Conservation (phyloP, 768 basidiomycete genomes). For the Amanita thiersii region DNA sequence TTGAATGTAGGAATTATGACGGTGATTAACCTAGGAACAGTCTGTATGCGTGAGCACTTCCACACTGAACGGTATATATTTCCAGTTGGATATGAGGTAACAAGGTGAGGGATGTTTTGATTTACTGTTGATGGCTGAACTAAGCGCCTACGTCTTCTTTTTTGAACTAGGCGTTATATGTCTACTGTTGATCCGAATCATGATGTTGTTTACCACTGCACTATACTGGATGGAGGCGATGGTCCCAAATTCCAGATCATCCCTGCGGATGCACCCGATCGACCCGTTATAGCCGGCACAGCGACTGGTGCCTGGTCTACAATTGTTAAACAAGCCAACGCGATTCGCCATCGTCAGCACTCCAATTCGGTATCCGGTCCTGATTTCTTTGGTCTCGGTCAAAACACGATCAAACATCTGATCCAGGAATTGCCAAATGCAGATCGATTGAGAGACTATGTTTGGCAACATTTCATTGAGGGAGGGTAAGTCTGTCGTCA, state of each 20-base stretch:
- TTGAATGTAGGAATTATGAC: constrained; percentile 86
- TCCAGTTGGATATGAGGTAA: constrained; percentile 80
- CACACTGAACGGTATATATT: constrained; percentile 87
- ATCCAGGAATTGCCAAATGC: constrained; percentile 81
- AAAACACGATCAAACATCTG: constrained; percentile 84
- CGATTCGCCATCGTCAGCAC: constrained; percentile 72
- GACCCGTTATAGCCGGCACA: constrained; percentile 75
- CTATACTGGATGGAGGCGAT: constrained; percentile 78
- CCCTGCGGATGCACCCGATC: constrained; percentile 61
- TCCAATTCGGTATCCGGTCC: constrained; percentile 85
- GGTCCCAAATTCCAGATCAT: constrained; percentile 83
- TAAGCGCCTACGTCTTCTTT: constrained; percentile 8
- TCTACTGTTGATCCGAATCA: constrained; percentile 61
- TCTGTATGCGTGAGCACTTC: constrained; percentile 79
- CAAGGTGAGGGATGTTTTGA: constrained; percentile 39
- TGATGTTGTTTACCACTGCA: constrained; percentile 75
- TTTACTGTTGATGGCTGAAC: constrained; percentile 2
- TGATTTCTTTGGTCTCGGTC: constrained; percentile 81
- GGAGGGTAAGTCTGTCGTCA: constrained; percentile 57
- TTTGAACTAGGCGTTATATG: constrained; percentile 65
- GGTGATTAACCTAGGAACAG: constrained; percentile 62
- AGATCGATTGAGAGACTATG: constrained; percentile 66
- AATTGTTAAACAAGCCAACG: constrained; percentile 78
- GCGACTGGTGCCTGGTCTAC: constrained; percentile 84
- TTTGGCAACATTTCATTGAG: constrained; percentile 81